Base-by-base conservation (phyloP, 495 filamentous ascomycete species). In the Tuber aestivum region DNA sequence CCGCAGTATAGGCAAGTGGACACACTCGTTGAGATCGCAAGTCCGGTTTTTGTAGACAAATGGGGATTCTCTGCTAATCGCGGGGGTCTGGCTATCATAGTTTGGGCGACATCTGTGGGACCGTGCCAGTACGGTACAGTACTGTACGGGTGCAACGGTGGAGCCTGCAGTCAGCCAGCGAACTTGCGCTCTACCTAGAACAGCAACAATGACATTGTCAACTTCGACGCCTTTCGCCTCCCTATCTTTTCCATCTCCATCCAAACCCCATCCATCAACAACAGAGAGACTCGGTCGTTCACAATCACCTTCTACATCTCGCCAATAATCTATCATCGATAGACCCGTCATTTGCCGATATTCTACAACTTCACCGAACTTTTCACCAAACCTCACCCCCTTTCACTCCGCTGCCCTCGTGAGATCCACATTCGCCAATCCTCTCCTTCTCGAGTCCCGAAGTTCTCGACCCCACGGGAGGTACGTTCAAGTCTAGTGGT, bases 241-340 rank as follows among this genome's bases (percentile, higher is more conserved):
- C 23, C 45, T 65, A 27, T 35, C 56, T 65, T 65, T 32, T 65
- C 27, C 56, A 65, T 65, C 56, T 65, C 56, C 56, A 65, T 65
- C 56, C 50, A 61, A 35, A 65, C 56, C 56, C 56, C 56, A 65
- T 65, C 56, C 56, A 65, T 65, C 56, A 18, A 65, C 12, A 65
- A 35, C 27, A 65, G 56, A 48, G 45, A 65, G 56, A 65, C 56
- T 65, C 56, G 56, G 27, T 14, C 56, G 27, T 65, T 65, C 56
- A 35, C 56, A 12, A 35, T 35, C 56, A 35, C 56, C 27, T 65
- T 35, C 56, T 65, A 35, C 35, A 65, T 65, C 56, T 35, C 32
- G 20, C 56, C 16, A 35, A 32, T 65, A 65, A 65, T 32, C 56
- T 65, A 65, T 65, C 56, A 65, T 65, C 56, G 27, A 35, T 35